phyloP scores from a whole-genome alignment of 495 filamentous ascomycete species.

The Neurospora discreta region DNA sequence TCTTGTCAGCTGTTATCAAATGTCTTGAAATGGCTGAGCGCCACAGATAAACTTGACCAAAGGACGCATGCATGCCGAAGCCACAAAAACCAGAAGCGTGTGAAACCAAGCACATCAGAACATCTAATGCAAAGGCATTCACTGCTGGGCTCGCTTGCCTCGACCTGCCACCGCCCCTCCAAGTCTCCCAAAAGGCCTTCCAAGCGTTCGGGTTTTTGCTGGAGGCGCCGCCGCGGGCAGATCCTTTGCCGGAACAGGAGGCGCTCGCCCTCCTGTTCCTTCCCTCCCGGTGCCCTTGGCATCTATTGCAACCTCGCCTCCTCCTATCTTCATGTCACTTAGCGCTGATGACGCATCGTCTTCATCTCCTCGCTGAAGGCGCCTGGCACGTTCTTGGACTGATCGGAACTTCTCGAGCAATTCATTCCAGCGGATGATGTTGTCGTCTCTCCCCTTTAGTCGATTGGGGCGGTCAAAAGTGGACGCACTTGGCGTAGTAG shows the following conservation, averaged over 20 bases:
- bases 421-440: conserved; percentile 79
- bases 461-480: conserved; percentile 70
- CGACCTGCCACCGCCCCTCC: conserved; percentile 54
- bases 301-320: conserved; percentile 29
- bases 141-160: conserved; percentile 34
- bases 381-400: conserved; percentile 69
- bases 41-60: neutral
- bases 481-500: conserved; percentile 33
- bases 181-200: conserved; percentile 57
- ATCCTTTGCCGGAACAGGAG: conserved; percentile 33
- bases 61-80: neutral
- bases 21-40: neutral
- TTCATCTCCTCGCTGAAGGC: conserved; percentile 32
- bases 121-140: conserved; percentile 13
- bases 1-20: conserved; percentile 10
- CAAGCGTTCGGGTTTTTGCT: conserved; percentile 30
- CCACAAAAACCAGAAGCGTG: neutral
- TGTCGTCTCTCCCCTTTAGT: conserved; percentile 74
- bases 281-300: conserved; percentile 31
- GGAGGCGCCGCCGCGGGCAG: conserved; percentile 17
- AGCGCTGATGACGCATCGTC: conserved; percentile 29
- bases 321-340: conserved; percentile 30
- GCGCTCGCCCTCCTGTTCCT: conserved; percentile 20
- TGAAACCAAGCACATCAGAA: neutral
- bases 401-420: conserved; percentile 91